phyloP scores from a whole-genome alignment of 139 green algal species.

The Desmodesmus armatus region DNA sequence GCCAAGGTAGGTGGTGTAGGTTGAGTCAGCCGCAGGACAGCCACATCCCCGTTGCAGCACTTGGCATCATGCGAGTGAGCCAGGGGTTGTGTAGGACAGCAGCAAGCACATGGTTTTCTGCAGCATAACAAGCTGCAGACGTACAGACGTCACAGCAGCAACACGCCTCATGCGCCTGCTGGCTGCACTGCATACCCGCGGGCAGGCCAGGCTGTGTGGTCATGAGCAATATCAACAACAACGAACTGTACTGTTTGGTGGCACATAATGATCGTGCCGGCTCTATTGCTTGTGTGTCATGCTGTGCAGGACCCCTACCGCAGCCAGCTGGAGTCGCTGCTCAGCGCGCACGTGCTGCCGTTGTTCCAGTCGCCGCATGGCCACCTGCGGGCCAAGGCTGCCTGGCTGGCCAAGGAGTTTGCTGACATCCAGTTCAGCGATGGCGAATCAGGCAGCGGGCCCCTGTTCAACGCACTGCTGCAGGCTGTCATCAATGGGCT shows the following conservation, averaged over 20 bases:
- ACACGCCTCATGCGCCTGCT: too few species aligned
- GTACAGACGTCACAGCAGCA: too few species aligned
- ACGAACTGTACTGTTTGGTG: too few species aligned
- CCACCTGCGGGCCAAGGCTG: conserved; percentile 93
- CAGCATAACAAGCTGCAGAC: too few species aligned
- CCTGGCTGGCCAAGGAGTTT: conserved; percentile 89
- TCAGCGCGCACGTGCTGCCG: conserved; percentile 84
- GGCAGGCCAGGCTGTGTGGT: too few species aligned
- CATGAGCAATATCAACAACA: too few species aligned
- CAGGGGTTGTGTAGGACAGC: not conserved
- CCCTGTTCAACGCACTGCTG: conserved; percentile 81
- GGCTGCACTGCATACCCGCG: too few species aligned
- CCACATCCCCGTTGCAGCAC: not conserved
- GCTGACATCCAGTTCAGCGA: conserved; percentile 85
- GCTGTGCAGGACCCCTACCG: conserved; percentile 84
- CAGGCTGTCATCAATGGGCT: conserved; percentile 69
- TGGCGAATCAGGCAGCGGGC: conserved; percentile 54
- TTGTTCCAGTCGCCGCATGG: conserved; percentile 72
- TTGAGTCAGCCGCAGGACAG: not conserved
- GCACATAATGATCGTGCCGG: too few species aligned
- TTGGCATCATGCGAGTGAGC: not conserved
- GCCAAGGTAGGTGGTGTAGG: too few species aligned
- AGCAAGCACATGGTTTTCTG: not conserved
- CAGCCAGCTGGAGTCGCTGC: conserved; percentile 85
- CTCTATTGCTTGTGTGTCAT: too few species aligned